phyloP scores from a whole-genome alignment of 2,329 filamentous ascomycete genomes.

The Chaetomium olivaceum region DNA sequence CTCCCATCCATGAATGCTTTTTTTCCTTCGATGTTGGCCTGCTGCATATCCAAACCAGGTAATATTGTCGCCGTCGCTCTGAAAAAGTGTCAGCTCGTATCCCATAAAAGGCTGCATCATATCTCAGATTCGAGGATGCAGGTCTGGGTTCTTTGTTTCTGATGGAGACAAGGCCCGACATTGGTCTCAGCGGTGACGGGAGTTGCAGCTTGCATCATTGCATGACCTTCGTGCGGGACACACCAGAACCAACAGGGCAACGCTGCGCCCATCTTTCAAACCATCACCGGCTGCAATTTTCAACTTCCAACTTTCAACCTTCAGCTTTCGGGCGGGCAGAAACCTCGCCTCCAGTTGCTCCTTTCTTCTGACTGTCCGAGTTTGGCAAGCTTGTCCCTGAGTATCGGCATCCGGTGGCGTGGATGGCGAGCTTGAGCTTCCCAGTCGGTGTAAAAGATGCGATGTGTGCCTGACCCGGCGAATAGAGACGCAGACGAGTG shows the following conservation, averaged over 20 bases:
- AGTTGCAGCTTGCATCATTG: background rate
- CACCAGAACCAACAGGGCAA: no score
- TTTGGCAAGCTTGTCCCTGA: background rate
- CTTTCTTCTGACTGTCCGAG: background rate
- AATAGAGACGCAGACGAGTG: background rate
- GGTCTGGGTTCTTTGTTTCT: background rate
- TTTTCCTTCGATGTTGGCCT: no score
- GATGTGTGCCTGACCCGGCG: background rate
- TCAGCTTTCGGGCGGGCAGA: background rate
- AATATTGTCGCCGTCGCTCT: background rate
- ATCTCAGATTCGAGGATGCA: background rate
- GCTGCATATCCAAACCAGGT: no score
- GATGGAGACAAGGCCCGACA: background rate
- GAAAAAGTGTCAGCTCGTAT: background rate
- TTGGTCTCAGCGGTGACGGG: background rate
- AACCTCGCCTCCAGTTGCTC: background rate
- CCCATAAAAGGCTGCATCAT: background rate
- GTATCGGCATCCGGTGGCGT: background rate
- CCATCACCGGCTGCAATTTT: background rate
- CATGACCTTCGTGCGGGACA: background rate
- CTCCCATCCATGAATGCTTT: no score
- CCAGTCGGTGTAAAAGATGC: constrained; percentile 4
- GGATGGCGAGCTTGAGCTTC: background rate
- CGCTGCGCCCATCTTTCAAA: background rate
- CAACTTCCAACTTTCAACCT: no score